phyloP scores from a whole-genome alignment of 1,284 basidiomycete genomes.

The Bjerkandera adusta region DNA sequence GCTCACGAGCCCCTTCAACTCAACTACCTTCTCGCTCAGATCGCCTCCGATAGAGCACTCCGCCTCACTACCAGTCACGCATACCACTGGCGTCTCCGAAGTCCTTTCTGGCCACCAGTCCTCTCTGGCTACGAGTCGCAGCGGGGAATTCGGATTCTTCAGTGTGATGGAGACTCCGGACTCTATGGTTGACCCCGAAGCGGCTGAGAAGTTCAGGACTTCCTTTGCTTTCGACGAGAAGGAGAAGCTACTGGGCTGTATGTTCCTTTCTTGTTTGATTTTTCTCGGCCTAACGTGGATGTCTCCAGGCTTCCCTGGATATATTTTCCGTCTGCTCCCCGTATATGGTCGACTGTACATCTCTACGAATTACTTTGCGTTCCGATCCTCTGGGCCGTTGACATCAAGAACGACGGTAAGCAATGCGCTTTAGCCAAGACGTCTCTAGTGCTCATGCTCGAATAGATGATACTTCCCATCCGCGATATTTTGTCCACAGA shows the following conservation, averaged over 20 bases:
- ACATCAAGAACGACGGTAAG: slow-evolving; percentile 75
- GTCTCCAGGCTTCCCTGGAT: slow-evolving; percentile 79
- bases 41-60: slow-evolving; percentile 21
- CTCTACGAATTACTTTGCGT: slow-evolving; percentile 87
- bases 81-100: slow-evolving; percentile 42
- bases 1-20: slow-evolving; percentile 20
- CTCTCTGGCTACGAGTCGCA: slow-evolving; percentile 34
- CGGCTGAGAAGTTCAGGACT: slow-evolving; percentile 71
- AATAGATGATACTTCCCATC: slow-evolving; percentile 91
- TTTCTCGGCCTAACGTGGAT: neutral
- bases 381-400: slow-evolving; percentile 79
- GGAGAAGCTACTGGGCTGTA: slow-evolving; percentile 84
- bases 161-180: slow-evolving; percentile 73
- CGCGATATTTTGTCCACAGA: slow-evolving; percentile 84
- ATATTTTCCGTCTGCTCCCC: slow-evolving; percentile 83
- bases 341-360: slow-evolving; percentile 85
- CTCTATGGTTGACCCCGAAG: slow-evolving; percentile 58
- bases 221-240: slow-evolving; percentile 86
- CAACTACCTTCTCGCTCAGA: slow-evolving; percentile 13
- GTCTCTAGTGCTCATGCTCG: neutral
- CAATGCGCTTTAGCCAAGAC: slow-evolving; percentile 4
- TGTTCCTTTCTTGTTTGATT: slow-evolving; percentile 31
- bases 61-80: slow-evolving; percentile 18
- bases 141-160: slow-evolving; percentile 61
- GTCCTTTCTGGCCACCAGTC: slow-evolving; percentile 49